Evolutionary conservation across 371 early-diverging fungal genomes (phyloP), one percentile per base, ranked within the genome.

Genomic region (Zopfochytrium polystomum): DNA sequence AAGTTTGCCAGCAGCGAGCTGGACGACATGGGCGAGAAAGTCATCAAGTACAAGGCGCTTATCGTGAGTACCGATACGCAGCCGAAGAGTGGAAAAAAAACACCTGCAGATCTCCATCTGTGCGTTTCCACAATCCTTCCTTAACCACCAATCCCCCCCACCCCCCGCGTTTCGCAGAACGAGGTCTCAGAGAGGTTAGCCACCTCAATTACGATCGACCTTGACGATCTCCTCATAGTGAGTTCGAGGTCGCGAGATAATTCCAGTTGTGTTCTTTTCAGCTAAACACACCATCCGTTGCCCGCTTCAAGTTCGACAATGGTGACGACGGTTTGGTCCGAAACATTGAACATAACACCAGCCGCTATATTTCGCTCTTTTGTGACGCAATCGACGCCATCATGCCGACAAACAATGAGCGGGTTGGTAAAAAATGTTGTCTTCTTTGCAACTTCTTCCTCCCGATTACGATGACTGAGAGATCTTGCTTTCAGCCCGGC

Each of bases 291-390:
- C n/a, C n/a, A n/a, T n/a, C n/a, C n/a, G n/a, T n/a, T n/a, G n/a
- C n/a, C 13, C 31, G 15, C 20, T 3, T 26, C 7, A 48, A 71
- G 70, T 72, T 62, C 53, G 65, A 70, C 11, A 60, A 61, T 13
- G 51, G n/a, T 42, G 68, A 67, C 20, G 66, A 70, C 30, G 35
- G 44, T 20, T 52, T 73, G 9, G 70, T 62, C 20, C 35, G 73
- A 46, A 77, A 85, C 67, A 93, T 96, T 48, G 80, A 79, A 60
- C 66, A 75, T 63, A 96, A 96, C 78, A 84, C 94, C 23, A 88
- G 86, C 66, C 86, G 89, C 42, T 96, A 94, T 72, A 73, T 88
- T 22, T 85, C 87, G 47, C 75, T 96, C 45, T 87, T 93, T 60
- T 81, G 79, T 58, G 74, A 74, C 47, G 90, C 86, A 6, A 85